Evolutionary conservation across 352 stramenopile genomes (phyloP), one percentile per base, ranked within the genome.

Genomic region (Phytophthora hibernalis): DNA sequence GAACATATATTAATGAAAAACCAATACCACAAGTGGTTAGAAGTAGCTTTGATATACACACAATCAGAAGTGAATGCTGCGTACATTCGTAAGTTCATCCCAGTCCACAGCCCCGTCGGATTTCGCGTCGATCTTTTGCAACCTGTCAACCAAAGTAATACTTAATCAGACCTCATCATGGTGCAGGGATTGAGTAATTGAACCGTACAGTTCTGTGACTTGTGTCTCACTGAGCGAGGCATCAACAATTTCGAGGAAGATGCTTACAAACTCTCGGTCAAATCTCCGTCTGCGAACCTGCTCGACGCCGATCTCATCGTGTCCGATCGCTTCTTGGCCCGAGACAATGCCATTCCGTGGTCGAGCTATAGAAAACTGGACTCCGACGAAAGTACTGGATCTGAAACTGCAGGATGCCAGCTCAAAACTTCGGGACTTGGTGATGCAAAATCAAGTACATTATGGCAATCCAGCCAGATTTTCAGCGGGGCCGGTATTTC

Each of bases 91-190:
- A 43, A 97, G 87, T 61, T 97, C 90, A 60, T 96, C 90, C 90
- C 90, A 97, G 62, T 95, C 88, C 21, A 97, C 87, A 1, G 82
- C 91, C n/a, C 90, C 90, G 58, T 94, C 83, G 8, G 79, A 70
- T 96, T 95, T 5, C n/a, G 87, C 89, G 50, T 96, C 90, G 48
- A 97, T 95, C 74, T 96, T 96, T 67, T 91, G 85, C 56, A 94
- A 94, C 24, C 85, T 93, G 45, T 18, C 21, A 35, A 26, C n/a
- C 15, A 31, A n/a, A 45, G 37, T 31, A 24, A 43, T n/a, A n/a
- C n/a, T n/a, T 5, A 10, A 55, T 31, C 5, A 53, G 45, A 22
- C n/a, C 16, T 57, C 16, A 65, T 8, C 8, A 35, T 13, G 1
- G 33, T 24, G 10, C 3, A 44, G 5, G 18, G 40, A n/a, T 26